These are phyloP conservation scores for Leccinum imitatum DNA, from an alignment of 768 basidiomycete genomes.

Conservation along the genomic window DNA sequence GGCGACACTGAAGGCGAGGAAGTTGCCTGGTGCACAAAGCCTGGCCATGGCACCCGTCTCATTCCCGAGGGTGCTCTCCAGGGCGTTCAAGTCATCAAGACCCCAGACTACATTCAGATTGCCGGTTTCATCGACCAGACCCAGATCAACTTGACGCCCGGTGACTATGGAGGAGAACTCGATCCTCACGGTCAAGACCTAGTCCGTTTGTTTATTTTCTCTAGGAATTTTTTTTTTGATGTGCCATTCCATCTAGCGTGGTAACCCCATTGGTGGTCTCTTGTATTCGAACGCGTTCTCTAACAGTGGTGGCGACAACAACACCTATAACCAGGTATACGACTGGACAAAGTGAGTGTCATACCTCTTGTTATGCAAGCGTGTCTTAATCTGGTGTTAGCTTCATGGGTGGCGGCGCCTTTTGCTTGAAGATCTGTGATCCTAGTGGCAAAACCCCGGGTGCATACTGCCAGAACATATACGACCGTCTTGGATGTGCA, in stretches of 20 bases:
- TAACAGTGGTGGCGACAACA: slow-evolving; percentile 41
- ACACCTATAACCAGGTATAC: slow-evolving; percentile 50
- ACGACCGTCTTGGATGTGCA: slow-evolving; percentile 69
- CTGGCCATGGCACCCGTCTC: slow-evolving; percentile 66
- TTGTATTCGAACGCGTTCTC: slow-evolving; percentile 64
- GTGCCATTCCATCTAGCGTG: slow-evolving; percentile 43
- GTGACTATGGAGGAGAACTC: slow-evolving; percentile 75
- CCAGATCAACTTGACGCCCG: slow-evolving; percentile 47
- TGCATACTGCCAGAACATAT: slow-evolving; percentile 67
- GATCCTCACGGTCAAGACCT: slow-evolving; percentile 74
- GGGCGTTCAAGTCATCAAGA: slow-evolving; percentile 64
- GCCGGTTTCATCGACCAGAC: slow-evolving; percentile 69
- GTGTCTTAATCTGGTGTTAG: slow-evolving; percentile 32
- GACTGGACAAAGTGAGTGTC: slow-evolving; percentile 69
- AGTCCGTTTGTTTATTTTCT: slow-evolving; percentile 31
- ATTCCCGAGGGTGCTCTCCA: slow-evolving; percentile 65
- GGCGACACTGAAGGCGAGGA: slow-evolving; percentile 67
- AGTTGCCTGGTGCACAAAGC: slow-evolving; percentile 78
- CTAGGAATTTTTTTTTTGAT: slow-evolving; percentile 10
- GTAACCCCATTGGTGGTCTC: slow-evolving; percentile 78
- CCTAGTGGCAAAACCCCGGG: slow-evolving; percentile 48
- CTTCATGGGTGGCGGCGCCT: slow-evolving; percentile 64
- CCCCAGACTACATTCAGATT: slow-evolving; percentile 58
- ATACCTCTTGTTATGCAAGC: not conserved
- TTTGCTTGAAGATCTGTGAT: slow-evolving; percentile 77